Evolutionary conservation across 2,329 filamentous ascomycete genomes (phyloP).

Genomic region (Pseudogymnoascus sp.): DNA sequence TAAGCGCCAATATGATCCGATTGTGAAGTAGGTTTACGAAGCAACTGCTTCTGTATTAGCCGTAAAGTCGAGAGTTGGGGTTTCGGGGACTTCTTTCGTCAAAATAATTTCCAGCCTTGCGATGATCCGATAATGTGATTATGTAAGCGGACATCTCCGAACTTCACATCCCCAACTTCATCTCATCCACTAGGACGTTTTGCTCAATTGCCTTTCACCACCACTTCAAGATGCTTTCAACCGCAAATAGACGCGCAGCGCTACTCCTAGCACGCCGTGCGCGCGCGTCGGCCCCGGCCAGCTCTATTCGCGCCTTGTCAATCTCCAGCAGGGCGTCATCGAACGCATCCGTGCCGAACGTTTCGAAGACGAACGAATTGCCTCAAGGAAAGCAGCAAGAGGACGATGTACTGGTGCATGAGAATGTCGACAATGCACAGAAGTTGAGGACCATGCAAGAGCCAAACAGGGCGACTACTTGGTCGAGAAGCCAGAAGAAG

Average conservation of each 20-base stretch:
- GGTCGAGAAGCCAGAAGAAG: conserved; percentile 80
- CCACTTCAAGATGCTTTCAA: conserved; percentile 3
- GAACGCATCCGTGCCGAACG: conserved; percentile 32
- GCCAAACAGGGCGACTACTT: conserved; percentile 73
- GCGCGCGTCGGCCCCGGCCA: background rate
- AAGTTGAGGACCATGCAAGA: conserved; percentile 50
- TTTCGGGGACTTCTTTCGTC: background rate
- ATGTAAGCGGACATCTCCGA: conserved; percentile 3
- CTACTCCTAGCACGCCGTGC: background rate
- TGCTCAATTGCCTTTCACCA: conserved; percentile 5
- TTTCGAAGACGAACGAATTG: conserved; percentile 51
- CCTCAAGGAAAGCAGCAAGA: conserved; percentile 41
- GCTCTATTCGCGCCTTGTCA: background rate
- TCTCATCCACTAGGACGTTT: background rate
- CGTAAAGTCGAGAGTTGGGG: background rate
- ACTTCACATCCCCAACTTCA: conserved; percentile 3
- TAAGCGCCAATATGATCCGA: background rate
- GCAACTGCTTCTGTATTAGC: background rate
- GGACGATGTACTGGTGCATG: conserved; percentile 44
- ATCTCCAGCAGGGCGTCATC: conserved; percentile 21
- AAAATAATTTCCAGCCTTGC: conserved; percentile 9
- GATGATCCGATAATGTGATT: background rate
- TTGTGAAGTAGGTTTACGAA: background rate
- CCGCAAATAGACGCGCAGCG: conserved; percentile 5
- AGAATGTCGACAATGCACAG: conserved; percentile 39